Evolutionary conservation across 495 filamentous ascomycete species (phyloP), one percentile per base, ranked within the genome.

Genomic region (Annulohypoxylon nitens): DNA sequence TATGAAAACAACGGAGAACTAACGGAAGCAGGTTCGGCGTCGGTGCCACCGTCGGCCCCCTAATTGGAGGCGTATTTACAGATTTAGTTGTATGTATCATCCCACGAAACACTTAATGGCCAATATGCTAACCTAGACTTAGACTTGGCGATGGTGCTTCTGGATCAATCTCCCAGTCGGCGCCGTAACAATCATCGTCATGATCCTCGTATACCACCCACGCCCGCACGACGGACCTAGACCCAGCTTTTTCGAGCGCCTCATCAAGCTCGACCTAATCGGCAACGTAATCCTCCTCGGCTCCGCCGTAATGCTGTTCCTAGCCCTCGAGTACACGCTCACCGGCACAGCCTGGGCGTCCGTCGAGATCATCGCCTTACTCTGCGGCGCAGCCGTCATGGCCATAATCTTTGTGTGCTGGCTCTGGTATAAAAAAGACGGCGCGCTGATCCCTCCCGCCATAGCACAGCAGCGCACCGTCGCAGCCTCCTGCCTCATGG

Each of bases 241-340:
- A 25, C 63, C 64, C 54, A 72, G 60, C 10, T 7, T 74, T 48
- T 26, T 70, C 14, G 39, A 70, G 25, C 69, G 76, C 1, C 36
- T 86, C 4, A 74, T 81, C 37, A 82, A 90, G 48, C 80, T 94
- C n/a, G 92, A 95, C 78, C 81, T 89, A 1, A 55, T 87, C 12
- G 92, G 92, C 0, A 89, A 87, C 2, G 4, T 83, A 0, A 76
- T 90, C 64, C 89, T 94, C 65, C 71, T 94, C 6, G 88, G 90
- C 3, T 83, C 83, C 9, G 83, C 92, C 14, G 82, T 93, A 54
- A 89, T 88, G 73, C 76, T 93, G 2, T 78, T 94, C 58, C 82
- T 94, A 1, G 92, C 92, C 0, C 82, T 94, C 14, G 91, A 94
- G 73, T 93, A 89, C 89, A 91, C 90, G 26, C 91, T 90, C 3